Percentiles rank a stretch among this genome's conserved stretches.
phyloP scores from a whole-genome alignment of 768 basidiomycete species.

The Boletus pseudopeckii region DNA sequence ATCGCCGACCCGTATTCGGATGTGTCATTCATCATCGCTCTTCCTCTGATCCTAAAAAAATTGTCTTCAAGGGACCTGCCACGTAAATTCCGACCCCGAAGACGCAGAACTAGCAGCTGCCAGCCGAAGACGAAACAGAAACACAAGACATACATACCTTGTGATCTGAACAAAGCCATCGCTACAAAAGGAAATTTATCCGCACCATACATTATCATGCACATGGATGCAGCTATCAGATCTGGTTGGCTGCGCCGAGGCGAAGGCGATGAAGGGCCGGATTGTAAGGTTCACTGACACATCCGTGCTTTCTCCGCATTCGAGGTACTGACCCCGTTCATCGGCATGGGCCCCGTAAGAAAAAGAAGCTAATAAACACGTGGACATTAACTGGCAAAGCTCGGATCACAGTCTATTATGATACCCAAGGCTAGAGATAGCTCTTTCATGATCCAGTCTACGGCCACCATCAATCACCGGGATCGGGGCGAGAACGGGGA shows the following conservation, averaged over 20 bases:
- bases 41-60: constrained; percentile 12
- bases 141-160: constrained; percentile 6
- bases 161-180: constrained; percentile 14
- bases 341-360: not conserved
- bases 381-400: not conserved
- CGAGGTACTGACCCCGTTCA: not conserved
- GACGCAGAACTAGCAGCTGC: not conserved
- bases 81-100: not conserved
- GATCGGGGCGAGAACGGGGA: no score
- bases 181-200: constrained; percentile 1
- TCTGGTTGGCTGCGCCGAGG: no score
- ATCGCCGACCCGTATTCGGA: constrained; percentile 3
- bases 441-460: not conserved
- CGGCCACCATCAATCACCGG: not conserved
- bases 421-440: no score
- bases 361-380: not conserved
- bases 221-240: no score
- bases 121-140: not conserved
- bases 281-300: no score
- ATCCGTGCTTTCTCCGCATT: no score
- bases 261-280: not conserved
- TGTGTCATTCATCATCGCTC: constrained; percentile 10
- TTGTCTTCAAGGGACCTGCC: not conserved
- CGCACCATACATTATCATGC: no score
- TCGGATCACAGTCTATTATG: no score